Base-by-base conservation (phyloP, 768 basidiomycete genomes). In the Bullera alba region DNA sequence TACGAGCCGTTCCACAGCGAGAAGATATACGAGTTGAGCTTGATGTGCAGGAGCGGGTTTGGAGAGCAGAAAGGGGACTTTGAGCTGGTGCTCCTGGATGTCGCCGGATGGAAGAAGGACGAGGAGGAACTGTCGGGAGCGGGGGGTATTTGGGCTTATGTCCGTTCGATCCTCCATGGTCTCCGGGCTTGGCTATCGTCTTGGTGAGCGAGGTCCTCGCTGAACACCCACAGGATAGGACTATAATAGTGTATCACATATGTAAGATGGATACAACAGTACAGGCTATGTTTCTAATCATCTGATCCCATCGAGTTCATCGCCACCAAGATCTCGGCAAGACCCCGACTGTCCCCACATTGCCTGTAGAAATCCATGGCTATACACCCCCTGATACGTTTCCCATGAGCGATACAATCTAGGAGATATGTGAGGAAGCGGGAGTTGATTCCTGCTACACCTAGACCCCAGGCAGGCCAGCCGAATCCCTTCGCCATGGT, bases 381-480 rank as follows among this genome's bases (percentile, higher is more conserved):
- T 1, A 64, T 37, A 42, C 56, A 52, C 4, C 48, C 65, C 16
- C 48, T 38, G 0, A 67, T 23, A 32, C 48, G 42, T 49, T 50
- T 35, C 2, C 58, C 65, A 12, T 54, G 52, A 14, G 19, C 39
- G 10, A 56, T 39, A 5, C 21, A 34, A 6, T 80, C 77, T 37
- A 89, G 64, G 17, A 90, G 66, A 85, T 87, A 93, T 47, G 73
- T 74, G 2, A 79, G 83, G 2, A 88, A 74, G n/a, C 83, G 77
- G 21, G 76, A 77, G 63, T 96, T 96, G 34, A 91, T 83, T 2
- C 91, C 91, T 65, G 87, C 83, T n/a, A 90, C 76, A 4, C 90
- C 90, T 5, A 90, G 62, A 2, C 84, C 83, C 73, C 78, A 75
- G 30, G 77, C 74, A 0, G 87, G 87, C 83, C 83, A 89, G 14